Percentiles rank a stretch among this genome's conserved stretches.
Evolutionary conservation across 2,329 filamentous ascomycete species (phyloP).

Genomic region (Monilinia fructicola): DNA sequence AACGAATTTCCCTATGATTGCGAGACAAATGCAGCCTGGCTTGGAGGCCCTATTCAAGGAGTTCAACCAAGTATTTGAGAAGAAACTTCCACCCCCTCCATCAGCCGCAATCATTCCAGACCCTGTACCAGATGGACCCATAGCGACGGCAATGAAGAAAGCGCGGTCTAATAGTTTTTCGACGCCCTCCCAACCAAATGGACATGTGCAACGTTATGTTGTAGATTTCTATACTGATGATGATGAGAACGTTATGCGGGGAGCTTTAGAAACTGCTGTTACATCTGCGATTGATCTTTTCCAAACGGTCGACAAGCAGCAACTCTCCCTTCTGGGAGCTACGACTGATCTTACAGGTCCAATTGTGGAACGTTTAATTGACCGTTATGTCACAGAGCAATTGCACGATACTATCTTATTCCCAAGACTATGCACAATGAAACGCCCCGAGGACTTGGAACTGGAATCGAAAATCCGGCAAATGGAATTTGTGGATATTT

Average conservation of each 20-base stretch:
- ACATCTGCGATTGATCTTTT: constrained; percentile 94
- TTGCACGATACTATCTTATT: constrained; percentile 84
- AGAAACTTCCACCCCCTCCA: constrained; percentile 74
- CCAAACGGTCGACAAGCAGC: constrained; percentile 92
- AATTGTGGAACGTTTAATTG: constrained; percentile 88
- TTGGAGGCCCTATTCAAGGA: constrained; percentile 87
- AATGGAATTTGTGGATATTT: constrained; percentile 92
- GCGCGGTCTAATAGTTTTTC: constrained; percentile 52
- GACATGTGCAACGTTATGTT: constrained; percentile 39
- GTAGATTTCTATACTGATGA: constrained; percentile 75
- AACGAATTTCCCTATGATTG: constrained; percentile 91
- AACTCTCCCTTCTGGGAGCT: constrained; percentile 84
- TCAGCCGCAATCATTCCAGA: constrained; percentile 60
- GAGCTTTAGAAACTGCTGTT: constrained; percentile 85
- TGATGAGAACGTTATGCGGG: constrained; percentile 87
- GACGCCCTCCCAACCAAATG: constrained; percentile 41
- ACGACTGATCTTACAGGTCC: constrained; percentile 93
- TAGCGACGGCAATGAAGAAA: constrained; percentile 54
- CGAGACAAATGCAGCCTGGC: constrained; percentile 90
- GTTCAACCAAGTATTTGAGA: constrained; percentile 82
- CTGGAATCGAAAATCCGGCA: constrained; percentile 86
- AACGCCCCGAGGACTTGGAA: constrained; percentile 79
- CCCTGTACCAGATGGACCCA: constrained; percentile 56
- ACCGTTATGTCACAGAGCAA: constrained; percentile 91
- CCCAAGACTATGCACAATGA: constrained; percentile 74